Base-by-base conservation (phyloP, 139 green algal genomes). In the Tetradesmus obliquus region DNA sequence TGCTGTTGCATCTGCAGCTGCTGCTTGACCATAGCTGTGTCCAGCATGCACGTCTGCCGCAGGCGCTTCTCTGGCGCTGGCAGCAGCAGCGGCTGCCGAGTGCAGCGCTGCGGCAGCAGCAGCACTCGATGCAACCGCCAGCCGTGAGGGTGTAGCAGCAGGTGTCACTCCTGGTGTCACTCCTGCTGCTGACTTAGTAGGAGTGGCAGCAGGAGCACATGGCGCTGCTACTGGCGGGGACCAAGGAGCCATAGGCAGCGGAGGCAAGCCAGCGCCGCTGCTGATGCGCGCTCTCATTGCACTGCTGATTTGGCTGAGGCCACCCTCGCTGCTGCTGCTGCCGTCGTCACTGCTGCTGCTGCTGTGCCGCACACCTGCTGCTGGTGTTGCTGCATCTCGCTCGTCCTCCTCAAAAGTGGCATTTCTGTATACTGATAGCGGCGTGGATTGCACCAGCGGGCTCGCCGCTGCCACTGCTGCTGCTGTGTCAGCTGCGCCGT, bases 341-440 rank as follows among this genome's bases (percentile, higher is more conserved):
- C 66, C 66, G 17, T n/a, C 66, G n/a, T 76, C 66, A 76, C 66
- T 76, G 62, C 84, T 60, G 84, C 84, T 81, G 69, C 84, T 19
- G 5, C 84, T 24, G 62, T 76, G 66, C 66, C 66, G 66, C 66
- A 60, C 84, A 8, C 32, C 62, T 32, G 84, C 84, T 82, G 60
- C 84, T 69, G 60, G 45, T 62, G 13, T 20, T 76, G 84, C 84
- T 80, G 84, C 84, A 76, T 83, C 20, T 10, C 24, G 76, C 76
- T 51, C 51, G 45, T 58, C 51, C 5, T 57, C 80, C n/a, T 85
- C 80, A 9, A n/a, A 85, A 5, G 20, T 58, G 5, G 51, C 45
- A 58, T 85, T 85, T 2, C 80, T n/a, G 80, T 85, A 85, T 13
- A 82, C 55, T 53, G 85, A 69, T 32, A 90, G 45, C 22, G 62